These are phyloP conservation scores for Candida sanyiensis DNA, from an alignment of 805 yeast genomes.

Conservation along the genomic window DNA sequence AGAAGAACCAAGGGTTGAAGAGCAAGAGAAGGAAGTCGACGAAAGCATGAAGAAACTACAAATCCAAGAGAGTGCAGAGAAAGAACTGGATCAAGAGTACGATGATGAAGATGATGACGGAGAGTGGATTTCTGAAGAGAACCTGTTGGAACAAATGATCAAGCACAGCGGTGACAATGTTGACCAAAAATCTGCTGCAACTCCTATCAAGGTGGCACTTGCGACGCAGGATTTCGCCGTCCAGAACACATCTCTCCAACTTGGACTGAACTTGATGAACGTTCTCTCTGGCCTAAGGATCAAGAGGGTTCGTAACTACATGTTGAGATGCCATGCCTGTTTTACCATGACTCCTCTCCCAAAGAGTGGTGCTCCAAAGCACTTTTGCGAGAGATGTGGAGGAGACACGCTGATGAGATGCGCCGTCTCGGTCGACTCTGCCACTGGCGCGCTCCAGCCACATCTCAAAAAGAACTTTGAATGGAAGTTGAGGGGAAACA, in stretches of 20 bases:
- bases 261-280: conserved; percentile 84
- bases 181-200: conserved; percentile 29
- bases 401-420: conserved; percentile 87
- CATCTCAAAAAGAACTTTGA: conserved; percentile 87
- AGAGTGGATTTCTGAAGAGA: conserved; percentile 94
- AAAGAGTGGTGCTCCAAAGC: conserved; percentile 67
- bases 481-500: conserved; percentile 88
- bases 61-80: conserved; percentile 3
- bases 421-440: conserved; percentile 77
- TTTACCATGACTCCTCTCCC: conserved; percentile 77
- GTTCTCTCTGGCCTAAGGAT: conserved; percentile 79
- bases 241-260: conserved; percentile 89
- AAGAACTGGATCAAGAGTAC: conserved; percentile 26
- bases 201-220: conserved; percentile 67
- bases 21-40: conserved; percentile 6
- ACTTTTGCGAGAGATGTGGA: conserved; percentile 94
- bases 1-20: conserved; percentile 3
- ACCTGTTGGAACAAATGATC: conserved; percentile 60
- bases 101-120: conserved; percentile 69
- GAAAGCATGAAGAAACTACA: conserved; percentile 5
- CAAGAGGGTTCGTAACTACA: conserved; percentile 79
- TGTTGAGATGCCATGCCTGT: conserved; percentile 97
- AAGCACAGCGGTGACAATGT: conserved; percentile 65
- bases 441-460: conserved; percentile 77
- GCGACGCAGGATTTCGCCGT: conserved; percentile 97